Base-by-base conservation (phyloP, 768 basidiomycete genomes). In the Hericium coralloides region DNA sequence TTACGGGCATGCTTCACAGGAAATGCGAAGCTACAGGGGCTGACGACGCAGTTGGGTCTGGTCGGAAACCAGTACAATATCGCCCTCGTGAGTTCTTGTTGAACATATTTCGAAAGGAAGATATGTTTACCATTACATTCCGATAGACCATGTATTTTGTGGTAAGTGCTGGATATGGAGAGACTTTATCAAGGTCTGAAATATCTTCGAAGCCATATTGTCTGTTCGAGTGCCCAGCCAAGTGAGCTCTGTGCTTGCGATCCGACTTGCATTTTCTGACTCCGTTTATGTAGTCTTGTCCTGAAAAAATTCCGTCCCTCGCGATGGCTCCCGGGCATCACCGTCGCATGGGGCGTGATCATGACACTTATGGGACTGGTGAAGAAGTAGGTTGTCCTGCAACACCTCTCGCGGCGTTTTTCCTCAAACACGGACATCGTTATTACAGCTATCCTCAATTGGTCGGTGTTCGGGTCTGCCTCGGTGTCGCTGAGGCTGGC, bases 301-400 rank as follows among this genome's bases (percentile, higher is more conserved):
- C 70, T 87, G 31, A 85, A 85, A 65, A 76, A 74, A 38, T 76
- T 86, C 63, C 76, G 80, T 26, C 87, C 87, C 9, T 87, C 85
- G 4, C 77, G 78, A 66, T 88, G 85, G 84, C 73, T 88, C 23
- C 83, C 86, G 0, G 78, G 77, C 14, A 84, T 88, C 49, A 82
- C 81, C 58, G 83, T 83, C 10, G 61, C 74, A 8, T 89, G 87
- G 86, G 87, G 86, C 0, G 69, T 76, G 8, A 72, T 87, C 51
- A 81, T 82, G 84, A 79, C 77, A 9, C 59, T 79, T 41, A 87
- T 84, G 83, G 83, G 84, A 23, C 69, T 87, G 23, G 86, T 87
- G 31, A 84, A 81, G 68, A 85, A 70, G 83, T 85, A 56, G 50
- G 68, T 55, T 4, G 37, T 20, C 9, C 31, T 52, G 12, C 6